Evolutionary conservation across 805 yeast genomes (phyloP), one percentile per base, ranked within the genome.

Genomic region (Ogataea nonfermentans): DNA sequence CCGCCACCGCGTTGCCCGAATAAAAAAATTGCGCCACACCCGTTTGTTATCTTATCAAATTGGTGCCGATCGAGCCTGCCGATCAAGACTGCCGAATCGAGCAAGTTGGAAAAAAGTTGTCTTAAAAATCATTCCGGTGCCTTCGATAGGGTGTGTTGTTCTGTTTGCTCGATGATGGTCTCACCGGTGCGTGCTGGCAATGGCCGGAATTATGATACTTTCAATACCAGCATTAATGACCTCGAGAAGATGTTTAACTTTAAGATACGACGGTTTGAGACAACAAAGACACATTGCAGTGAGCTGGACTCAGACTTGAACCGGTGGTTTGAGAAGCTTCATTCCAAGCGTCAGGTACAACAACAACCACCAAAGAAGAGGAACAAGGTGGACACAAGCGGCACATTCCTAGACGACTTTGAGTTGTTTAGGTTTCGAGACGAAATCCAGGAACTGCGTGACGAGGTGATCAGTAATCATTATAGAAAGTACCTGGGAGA

Each of bases 221-320:
- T 52, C 29, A 41, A 39, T 24, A 51, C 54, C 9, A 42, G 45
- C 40, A 43, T 52, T 30, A 45, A 47, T 29, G 57, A 52, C 38
- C 40, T 52, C 14, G 57, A 52, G 26, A 41, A 35, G 31, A 52
- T 52, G 11, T 52, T 52, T 43, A 47, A 52, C 32, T 52, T 52
- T 38, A 51, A 47, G 27, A 46, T 52, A n/a, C 39, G 33, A 8
- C 38, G 42, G 9, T 51, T 51, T 30, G 47, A 44, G 14, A 13
- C 31, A 23, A 30, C 23, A 15, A 31, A 25, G 20, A 29, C 35
- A 11, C 14, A 20, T 9, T 19, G 36, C 19, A 37, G 26, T 33
- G 51, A 47, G 29, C 43, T 47, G 35, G 51, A 47, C 36, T 27
- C 43, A 29, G 51, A 47, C 32, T 29, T 47, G 14, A 33, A 28